phyloP scores from a whole-genome alignment of 176 grass and related monocot genomes.

The barley (Hordeum vulgare) region DNA sequence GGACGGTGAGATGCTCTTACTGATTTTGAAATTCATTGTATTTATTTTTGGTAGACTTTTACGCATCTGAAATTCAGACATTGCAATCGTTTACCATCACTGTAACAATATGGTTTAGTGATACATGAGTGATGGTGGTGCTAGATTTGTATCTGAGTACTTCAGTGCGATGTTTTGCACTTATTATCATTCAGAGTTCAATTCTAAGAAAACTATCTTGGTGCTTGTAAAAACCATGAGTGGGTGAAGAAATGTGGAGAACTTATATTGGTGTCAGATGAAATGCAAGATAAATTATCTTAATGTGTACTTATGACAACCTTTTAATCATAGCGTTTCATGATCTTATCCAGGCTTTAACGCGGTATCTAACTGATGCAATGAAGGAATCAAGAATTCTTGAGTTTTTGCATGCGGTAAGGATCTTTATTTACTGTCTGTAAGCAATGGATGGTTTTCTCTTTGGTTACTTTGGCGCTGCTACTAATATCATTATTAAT shows the following conservation, averaged over 20 bases:
- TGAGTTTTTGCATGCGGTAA: constrained; percentile 66
- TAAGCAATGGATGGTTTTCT: constrained; percentile 1
- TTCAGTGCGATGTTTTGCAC: not conserved
- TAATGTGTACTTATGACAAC: not conserved
- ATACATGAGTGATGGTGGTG: not conserved
- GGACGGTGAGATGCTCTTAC: constrained; percentile 44
- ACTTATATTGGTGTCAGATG: not conserved
- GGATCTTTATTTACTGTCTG: not conserved
- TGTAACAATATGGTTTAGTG: not conserved
- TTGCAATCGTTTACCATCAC: not conserved
- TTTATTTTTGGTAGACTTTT: not conserved
- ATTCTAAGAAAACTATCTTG: not conserved
- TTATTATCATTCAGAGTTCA: not conserved
- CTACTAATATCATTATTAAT: not conserved
- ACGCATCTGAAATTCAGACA: not conserved
- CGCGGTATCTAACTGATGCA: constrained; percentile 57
- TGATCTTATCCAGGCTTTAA: constrained; percentile 49
- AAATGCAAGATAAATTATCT: not conserved
- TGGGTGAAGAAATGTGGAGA: not conserved
- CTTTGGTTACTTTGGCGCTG: not conserved
- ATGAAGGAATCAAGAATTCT: constrained; percentile 76
- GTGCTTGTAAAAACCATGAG: not conserved
- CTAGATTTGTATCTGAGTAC: not conserved
- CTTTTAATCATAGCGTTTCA: constrained; percentile 13
- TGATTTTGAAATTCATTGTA: not conserved